A percentile compares a stretch with the other conserved stretches of the same genome.
Evolutionary conservation across 1,284 basidiomycete species (phyloP).

Genomic region (Amylostereum chailletii): DNA sequence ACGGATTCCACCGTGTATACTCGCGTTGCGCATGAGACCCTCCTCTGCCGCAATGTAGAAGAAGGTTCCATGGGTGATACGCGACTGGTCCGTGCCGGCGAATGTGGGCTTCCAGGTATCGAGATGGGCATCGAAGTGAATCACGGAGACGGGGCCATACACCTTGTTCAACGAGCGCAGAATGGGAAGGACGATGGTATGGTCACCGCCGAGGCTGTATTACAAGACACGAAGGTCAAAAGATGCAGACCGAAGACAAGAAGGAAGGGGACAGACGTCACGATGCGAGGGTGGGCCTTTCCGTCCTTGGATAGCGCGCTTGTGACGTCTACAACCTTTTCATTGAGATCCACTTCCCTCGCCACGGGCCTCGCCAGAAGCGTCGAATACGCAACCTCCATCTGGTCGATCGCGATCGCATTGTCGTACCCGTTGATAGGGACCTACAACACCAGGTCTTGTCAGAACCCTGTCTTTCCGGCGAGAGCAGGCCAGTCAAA

Average conservation of each 20-base stretch:
- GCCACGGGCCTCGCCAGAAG: constrained; percentile 48
- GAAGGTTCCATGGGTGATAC: constrained; percentile 70
- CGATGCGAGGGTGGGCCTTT: constrained; percentile 53
- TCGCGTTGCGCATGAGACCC: constrained; percentile 61
- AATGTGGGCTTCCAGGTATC: constrained; percentile 56
- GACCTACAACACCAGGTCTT: constrained; percentile 30
- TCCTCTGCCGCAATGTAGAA: constrained; percentile 69
- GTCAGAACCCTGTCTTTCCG: background rate
- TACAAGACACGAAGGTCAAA: background rate
- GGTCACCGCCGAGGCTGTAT: constrained; percentile 65
- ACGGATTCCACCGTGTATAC: constrained; percentile 72
- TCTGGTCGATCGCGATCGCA: constrained; percentile 67
- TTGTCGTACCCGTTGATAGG: constrained; percentile 69
- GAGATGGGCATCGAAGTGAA: constrained; percentile 77
- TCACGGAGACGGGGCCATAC: constrained; percentile 71
- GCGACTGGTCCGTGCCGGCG: constrained; percentile 48
- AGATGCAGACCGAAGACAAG: constrained; percentile 1
- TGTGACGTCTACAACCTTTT: constrained; percentile 16
- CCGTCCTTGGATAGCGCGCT: constrained; percentile 39
- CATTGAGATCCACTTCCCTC: constrained; percentile 15
- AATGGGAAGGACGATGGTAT: constrained; percentile 73
- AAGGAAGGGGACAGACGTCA: constrained; percentile 34
- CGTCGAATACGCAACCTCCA: constrained; percentile 69
- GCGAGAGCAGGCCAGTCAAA: constrained; percentile 1
- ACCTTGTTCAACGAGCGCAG: constrained; percentile 62